Conservation (phyloP, 345 rosid species). For the Eucalyptus tenuipes region DNA sequence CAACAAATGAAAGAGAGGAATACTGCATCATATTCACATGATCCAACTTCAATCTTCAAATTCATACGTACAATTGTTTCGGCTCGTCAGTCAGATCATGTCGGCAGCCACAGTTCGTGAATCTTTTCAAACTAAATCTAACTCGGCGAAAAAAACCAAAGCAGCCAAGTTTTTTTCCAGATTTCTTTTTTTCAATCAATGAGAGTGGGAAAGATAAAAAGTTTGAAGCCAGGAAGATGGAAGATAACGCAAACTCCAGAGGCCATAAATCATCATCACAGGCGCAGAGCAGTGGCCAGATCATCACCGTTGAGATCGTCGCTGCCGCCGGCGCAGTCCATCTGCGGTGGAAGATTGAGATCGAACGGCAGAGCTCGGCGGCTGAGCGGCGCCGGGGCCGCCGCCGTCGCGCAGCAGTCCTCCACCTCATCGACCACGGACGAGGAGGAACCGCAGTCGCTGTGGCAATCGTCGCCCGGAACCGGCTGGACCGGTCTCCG, state of each 20-base stretch:
- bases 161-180: background rate
- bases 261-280: background rate
- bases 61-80: background rate
- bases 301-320: background rate
- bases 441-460: conserved; percentile 21
- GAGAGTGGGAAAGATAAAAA: background rate
- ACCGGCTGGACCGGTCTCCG: background rate
- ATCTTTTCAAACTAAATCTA: background rate
- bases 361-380: conserved; percentile 5
- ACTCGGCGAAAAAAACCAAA: background rate
- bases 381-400: background rate
- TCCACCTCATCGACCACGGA: conserved; percentile 2
- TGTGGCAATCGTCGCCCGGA: background rate
- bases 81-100: background rate
- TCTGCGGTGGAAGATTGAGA: conserved; percentile 6
- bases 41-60: background rate
- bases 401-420: background rate
- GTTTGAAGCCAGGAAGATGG: background rate
- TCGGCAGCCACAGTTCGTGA: background rate
- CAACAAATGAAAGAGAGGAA: background rate
- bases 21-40: background rate
- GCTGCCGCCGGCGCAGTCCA: background rate
- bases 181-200: background rate
- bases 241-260: background rate
- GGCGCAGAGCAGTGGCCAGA: conserved; percentile 3